A percentile compares a stretch with the other conserved stretches of the same genome.
Conservation (phyloP, 345 rosid genomes). For the Arabis hirsuta region DNA sequence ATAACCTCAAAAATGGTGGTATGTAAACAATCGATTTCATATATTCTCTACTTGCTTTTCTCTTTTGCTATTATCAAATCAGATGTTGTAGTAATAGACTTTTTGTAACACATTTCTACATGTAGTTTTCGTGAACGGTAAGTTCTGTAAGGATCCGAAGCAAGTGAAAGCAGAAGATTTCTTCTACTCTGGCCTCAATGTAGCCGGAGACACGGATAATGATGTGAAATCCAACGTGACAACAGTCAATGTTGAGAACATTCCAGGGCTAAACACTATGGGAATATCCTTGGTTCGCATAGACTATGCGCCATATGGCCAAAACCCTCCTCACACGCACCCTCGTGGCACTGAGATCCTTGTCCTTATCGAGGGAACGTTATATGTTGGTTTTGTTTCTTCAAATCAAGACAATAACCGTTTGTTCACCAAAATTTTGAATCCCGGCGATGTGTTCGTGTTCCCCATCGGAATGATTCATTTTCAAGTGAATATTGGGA, state of each 20-base stretch:
- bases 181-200: conserved; percentile 32
- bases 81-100: background rate
- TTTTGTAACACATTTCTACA: background rate
- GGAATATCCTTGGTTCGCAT: conserved; percentile 47
- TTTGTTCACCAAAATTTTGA: conserved; percentile 40
- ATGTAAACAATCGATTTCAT: background rate
- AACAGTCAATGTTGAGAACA: conserved; percentile 27
- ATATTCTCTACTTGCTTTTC: background rate
- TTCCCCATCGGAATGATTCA: conserved; percentile 47
- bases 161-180: conserved; percentile 34
- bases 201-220: conserved; percentile 26
- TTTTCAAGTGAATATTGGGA: conserved; percentile 37
- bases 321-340: conserved; percentile 54
- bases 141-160: conserved; percentile 37
- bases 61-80: background rate
- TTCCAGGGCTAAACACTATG: conserved; percentile 50
- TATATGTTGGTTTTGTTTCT: conserved; percentile 51
- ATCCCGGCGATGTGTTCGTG: conserved; percentile 40
- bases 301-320: conserved; percentile 45
- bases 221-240: conserved; percentile 42
- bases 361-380: conserved; percentile 43
- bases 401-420: conserved; percentile 45
- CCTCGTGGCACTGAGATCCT: conserved; percentile 52
- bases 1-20: conserved; percentile 33
- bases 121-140: conserved; percentile 44